Evolutionary conservation across 805 yeast species (phyloP).

Genomic region (Zygosaccharomyces bailii): DNA sequence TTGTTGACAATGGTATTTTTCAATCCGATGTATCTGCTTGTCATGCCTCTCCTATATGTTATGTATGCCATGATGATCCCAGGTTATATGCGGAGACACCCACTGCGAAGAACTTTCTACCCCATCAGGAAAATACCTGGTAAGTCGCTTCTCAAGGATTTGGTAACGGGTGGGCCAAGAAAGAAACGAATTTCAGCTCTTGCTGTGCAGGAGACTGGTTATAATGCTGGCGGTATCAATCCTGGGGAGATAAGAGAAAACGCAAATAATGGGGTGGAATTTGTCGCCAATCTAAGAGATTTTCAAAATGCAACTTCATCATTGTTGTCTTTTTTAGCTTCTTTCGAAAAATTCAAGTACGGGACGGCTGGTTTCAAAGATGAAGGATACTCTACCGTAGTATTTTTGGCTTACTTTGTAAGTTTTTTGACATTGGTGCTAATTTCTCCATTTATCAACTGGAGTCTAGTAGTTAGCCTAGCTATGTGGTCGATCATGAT

Average conservation of each 20-base stretch:
- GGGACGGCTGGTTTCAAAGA: constrained; percentile 69
- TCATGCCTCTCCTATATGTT: constrained; percentile 58
- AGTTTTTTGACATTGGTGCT: constrained; percentile 42
- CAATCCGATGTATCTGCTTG: constrained; percentile 64
- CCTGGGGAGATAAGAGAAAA: constrained; percentile 23
- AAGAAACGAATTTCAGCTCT: constrained; percentile 14
- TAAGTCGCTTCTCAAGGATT: constrained; percentile 46
- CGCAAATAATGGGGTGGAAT: constrained; percentile 39
- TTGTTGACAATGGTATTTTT: constrained; percentile 64
- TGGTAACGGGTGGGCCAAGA: constrained; percentile 26
- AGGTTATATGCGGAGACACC: constrained; percentile 66
- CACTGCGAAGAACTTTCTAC: constrained; percentile 44
- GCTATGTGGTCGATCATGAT: constrained; percentile 55
- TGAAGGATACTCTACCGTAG: constrained; percentile 60
- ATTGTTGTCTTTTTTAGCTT: constrained; percentile 47
- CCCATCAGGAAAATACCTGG: constrained; percentile 48
- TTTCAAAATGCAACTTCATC: constrained; percentile 63
- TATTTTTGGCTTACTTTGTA: constrained; percentile 45
- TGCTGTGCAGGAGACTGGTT: constrained; percentile 12
- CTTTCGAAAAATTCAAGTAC: constrained; percentile 51
- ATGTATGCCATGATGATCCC: constrained; percentile 63
- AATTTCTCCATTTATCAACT: constrained; percentile 54
- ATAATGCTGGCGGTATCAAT: constrained; percentile 5
- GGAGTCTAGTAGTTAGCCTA: constrained; percentile 55
- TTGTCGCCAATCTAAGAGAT: constrained; percentile 62